Evolutionary conservation across 768 basidiomycete genomes (phyloP).

Genomic region (Daedalea quercina): DNA sequence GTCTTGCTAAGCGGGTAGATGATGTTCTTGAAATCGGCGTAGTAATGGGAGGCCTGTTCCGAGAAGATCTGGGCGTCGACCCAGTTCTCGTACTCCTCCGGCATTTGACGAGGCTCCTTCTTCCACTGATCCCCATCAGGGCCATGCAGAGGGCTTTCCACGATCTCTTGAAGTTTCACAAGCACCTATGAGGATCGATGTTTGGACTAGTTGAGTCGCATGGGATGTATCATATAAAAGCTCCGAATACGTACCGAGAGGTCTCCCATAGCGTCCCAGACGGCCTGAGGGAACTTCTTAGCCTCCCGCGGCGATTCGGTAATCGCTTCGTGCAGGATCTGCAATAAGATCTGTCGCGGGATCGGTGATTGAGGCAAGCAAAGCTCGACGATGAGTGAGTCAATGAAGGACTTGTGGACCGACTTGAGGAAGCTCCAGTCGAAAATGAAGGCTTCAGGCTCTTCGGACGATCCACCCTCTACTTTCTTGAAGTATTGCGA

Average conservation of each 20-base stretch:
- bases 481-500: slow-evolving; percentile 57
- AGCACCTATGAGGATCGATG: slow-evolving; percentile 56
- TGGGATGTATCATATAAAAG: not conserved
- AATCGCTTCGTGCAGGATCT: slow-evolving; percentile 63
- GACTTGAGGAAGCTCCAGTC: slow-evolving; percentile 56
- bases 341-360: slow-evolving; percentile 58
- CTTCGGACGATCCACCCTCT: slow-evolving; percentile 31
- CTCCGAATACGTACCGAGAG: slow-evolving; percentile 46
- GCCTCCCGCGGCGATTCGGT: slow-evolving; percentile 69
- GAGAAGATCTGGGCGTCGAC: slow-evolving; percentile 63
- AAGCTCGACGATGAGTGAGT: slow-evolving; percentile 78
- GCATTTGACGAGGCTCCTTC: slow-evolving; percentile 41
- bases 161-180: slow-evolving; percentile 57
- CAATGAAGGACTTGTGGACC: slow-evolving; percentile 71
- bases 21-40: slow-evolving; percentile 45
- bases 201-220: too few species aligned
- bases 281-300: slow-evolving; percentile 67
- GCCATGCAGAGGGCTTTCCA: slow-evolving; percentile 57
- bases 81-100: slow-evolving; percentile 60
- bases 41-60: slow-evolving; percentile 43
- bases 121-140: slow-evolving; percentile 50
- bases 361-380: slow-evolving; percentile 68
- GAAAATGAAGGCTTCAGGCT: slow-evolving; percentile 49
- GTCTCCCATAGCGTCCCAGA: slow-evolving; percentile 82
- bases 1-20: slow-evolving; percentile 56